phyloP scores from a whole-genome alignment of 2,329 filamentous ascomycete species.

The Penicillium sp. region DNA sequence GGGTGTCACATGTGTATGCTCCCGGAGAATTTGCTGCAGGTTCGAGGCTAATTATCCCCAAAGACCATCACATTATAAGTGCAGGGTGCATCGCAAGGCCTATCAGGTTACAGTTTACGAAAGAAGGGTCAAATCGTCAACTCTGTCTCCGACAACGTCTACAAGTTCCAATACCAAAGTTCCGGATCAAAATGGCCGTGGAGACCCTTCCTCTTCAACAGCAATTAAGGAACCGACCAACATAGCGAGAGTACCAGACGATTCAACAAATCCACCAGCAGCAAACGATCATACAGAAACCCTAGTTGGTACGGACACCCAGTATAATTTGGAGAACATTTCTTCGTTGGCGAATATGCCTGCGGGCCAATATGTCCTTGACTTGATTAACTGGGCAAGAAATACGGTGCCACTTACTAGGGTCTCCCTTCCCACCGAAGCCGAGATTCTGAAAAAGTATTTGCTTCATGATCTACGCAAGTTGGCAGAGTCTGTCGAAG shows the following conservation, averaged over 20 bases:
- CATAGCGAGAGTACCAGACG: not conserved
- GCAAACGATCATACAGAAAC: not conserved
- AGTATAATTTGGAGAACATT: not conserved
- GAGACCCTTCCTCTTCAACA: not conserved
- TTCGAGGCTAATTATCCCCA: not conserved
- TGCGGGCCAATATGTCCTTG: not conserved
- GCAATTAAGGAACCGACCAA: not conserved
- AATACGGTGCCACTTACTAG: not conserved
- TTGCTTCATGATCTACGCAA: not conserved
- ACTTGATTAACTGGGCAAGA: not conserved
- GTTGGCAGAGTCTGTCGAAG: not conserved
- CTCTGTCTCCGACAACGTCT: too few relatives aligned
- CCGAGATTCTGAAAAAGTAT: not conserved
- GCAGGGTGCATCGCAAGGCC: not conserved
- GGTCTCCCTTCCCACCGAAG: not conserved
- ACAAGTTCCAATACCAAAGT: not conserved
- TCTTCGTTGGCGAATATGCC: not conserved
- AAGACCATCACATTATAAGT: not conserved
- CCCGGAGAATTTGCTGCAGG: not conserved
- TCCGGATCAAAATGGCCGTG: not conserved
- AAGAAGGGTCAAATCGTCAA: not conserved
- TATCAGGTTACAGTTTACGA: not conserved
- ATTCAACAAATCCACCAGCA: not conserved
- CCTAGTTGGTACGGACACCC: not conserved
- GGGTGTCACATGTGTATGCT: not conserved